Evolutionary conservation across 805 yeast species (phyloP).

Genomic region (Candida lessepsii): DNA sequence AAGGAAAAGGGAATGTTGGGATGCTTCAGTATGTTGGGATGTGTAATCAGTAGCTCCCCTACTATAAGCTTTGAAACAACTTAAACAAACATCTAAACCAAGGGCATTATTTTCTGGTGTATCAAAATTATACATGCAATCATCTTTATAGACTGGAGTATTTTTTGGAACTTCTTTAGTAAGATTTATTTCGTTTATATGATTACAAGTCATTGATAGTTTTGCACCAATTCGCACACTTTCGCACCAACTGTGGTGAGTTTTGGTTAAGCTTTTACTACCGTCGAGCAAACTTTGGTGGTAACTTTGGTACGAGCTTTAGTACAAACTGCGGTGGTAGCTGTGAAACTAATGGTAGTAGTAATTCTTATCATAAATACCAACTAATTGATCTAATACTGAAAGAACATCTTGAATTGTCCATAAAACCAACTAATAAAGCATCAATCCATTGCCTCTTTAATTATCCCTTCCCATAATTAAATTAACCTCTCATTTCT

Average conservation of each 20-base stretch:
- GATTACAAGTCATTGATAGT: constrained; percentile 3
- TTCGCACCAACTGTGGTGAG: no score
- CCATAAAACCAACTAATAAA: no score
- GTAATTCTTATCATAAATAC: no score
- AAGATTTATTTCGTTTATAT: background rate
- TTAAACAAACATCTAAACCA: constrained; percentile 76
- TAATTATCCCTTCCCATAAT: no score
- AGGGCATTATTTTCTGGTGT: constrained; percentile 48
- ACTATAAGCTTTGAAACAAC: constrained; percentile 71
- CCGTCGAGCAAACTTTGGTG: background rate
- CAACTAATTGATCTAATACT: no score
- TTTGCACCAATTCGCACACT: background rate
- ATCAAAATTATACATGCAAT: constrained; percentile 84
- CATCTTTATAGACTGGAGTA: constrained; percentile 61
- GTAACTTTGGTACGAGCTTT: background rate
- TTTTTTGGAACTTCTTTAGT: constrained; percentile 7
- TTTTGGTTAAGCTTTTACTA: no score
- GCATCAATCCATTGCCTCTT: no score
- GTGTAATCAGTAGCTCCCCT: constrained; percentile 51
- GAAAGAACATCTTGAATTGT: no score
- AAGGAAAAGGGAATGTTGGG: constrained; percentile 57
- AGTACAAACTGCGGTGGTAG: background rate
- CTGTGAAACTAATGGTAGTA: background rate
- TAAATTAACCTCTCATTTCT: no score
- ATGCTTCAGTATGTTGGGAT: constrained; percentile 48